A percentile compares a stretch with the other conserved stretches of the same genome.
phyloP scores from a whole-genome alignment of 164 flowering plant species.

The Umbilicus rupestris region DNA sequence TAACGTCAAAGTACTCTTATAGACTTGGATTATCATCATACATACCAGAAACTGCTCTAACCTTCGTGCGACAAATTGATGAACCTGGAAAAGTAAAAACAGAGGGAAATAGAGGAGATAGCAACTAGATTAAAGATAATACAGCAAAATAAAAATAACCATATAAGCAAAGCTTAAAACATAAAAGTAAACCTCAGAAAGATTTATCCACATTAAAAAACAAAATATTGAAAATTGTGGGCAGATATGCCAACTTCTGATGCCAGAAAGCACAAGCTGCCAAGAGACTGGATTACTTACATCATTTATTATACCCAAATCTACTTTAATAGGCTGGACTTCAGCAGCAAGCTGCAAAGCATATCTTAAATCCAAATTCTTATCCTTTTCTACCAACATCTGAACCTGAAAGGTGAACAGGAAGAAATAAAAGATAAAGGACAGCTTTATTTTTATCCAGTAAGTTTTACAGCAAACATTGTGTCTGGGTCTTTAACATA shows the following conservation, averaged over 20 bases:
- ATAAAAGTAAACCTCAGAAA: neutral
- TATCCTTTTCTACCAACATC: slow-evolving; percentile 72
- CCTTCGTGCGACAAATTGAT: slow-evolving; percentile 78
- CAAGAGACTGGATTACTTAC: slow-evolving; percentile 39
- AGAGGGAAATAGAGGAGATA: neutral
- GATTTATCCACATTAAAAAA: neutral
- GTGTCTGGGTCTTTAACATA: slow-evolving; percentile 26
- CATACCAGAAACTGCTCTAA: slow-evolving; percentile 89
- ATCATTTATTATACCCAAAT: slow-evolving; percentile 37
- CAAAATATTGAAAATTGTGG: neutral
- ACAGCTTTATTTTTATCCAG: neutral
- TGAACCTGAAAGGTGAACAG: slow-evolving; percentile 77
- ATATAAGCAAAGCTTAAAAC: neutral
- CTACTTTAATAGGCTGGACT: slow-evolving; percentile 58
- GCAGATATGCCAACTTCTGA: neutral
- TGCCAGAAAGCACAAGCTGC: neutral
- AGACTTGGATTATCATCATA: neutral
- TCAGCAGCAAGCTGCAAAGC: slow-evolving; percentile 66
- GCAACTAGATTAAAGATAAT: neutral
- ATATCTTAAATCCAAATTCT: slow-evolving; percentile 53
- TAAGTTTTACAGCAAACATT: neutral
- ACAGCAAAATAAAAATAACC: neutral
- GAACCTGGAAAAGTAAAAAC: slow-evolving; percentile 34
- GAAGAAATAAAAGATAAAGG: slow-evolving; percentile 11
- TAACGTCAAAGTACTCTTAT: neutral